Conservation (phyloP, 1,284 basidiomycete species). For the Paramarasmius palmivorus region DNA sequence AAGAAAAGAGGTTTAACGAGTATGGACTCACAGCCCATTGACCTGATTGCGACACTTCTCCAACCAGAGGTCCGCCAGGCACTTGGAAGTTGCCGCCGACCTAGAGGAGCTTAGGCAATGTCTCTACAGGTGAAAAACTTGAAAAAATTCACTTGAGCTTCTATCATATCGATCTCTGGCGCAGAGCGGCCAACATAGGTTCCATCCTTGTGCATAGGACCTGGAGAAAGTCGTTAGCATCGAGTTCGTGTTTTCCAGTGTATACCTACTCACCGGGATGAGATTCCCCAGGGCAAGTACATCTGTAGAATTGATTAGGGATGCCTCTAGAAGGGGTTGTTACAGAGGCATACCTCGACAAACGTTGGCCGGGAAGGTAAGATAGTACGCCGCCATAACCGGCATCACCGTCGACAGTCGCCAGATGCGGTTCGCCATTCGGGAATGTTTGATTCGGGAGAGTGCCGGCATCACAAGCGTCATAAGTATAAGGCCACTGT, state of each 20-base stretch:
- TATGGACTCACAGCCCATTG: conserved; percentile 60
- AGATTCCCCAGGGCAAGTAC: conserved; percentile 54
- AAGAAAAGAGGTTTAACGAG: conserved; percentile 6
- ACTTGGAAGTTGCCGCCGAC: conserved; percentile 27
- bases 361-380: conserved; percentile 51
- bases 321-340: too few relatives aligned
- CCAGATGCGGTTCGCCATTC: conserved; percentile 24
- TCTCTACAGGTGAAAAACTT: too few relatives aligned
- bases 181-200: conserved; percentile 72
- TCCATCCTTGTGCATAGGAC: conserved; percentile 60
- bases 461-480: conserved; percentile 57
- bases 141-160: conserved; percentile 43
- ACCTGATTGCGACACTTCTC: conserved; percentile 59
- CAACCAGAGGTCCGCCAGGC: conserved; percentile 21
- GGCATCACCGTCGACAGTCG: conserved; percentile 2
- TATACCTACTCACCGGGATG: conserved; percentile 41
- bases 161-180: conserved; percentile 80
- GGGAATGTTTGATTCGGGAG: conserved; percentile 44
- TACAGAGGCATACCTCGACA: conserved; percentile 33
- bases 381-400: conserved; percentile 18
- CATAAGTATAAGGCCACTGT: conserved; percentile 44
- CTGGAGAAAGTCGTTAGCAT: conserved; percentile 19
- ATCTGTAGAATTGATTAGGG: conserved; percentile 22
- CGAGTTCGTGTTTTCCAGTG: too few relatives aligned
- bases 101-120: conserved; percentile 21